Conservation (phyloP, 2,329 filamentous ascomycete genomes). For the Grosmannia penicillata region DNA sequence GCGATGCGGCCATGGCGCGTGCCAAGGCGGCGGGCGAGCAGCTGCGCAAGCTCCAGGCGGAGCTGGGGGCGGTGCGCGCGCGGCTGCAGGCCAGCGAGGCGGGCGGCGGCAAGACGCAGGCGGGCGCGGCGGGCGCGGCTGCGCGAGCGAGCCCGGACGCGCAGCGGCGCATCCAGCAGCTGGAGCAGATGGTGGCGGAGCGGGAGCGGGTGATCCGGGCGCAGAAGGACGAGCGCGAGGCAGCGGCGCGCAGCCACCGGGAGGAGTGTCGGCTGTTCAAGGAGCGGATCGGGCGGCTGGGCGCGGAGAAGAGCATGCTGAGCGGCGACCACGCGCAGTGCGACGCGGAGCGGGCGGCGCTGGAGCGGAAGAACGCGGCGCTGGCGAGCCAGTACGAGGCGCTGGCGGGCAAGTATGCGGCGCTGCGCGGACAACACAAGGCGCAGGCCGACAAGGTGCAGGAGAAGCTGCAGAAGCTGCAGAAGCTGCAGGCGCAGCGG, state of each 20-base stretch:
- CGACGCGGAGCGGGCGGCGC: slow-evolving; percentile 5
- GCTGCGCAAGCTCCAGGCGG: slow-evolving; percentile 3
- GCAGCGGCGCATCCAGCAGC: slow-evolving; percentile 10
- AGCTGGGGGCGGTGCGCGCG: slow-evolving; percentile 6
- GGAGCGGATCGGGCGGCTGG: slow-evolving; percentile 10
- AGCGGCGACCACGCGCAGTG: slow-evolving; percentile 11
- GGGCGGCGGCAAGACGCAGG: neutral
- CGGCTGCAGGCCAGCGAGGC: neutral
- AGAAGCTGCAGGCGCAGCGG: neutral
- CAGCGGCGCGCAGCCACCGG: slow-evolving; percentile 10
- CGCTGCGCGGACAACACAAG: neutral
- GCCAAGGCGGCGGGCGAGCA: slow-evolving; percentile 3
- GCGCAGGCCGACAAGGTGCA: slow-evolving; percentile 4
- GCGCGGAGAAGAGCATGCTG: slow-evolving; percentile 10
- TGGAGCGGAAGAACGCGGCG: slow-evolving; percentile 5
- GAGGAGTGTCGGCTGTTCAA: slow-evolving; percentile 9
- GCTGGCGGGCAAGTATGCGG: neutral
- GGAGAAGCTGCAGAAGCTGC: neutral
- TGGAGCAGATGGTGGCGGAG: slow-evolving; percentile 11
- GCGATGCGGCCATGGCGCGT: slow-evolving; percentile 4
- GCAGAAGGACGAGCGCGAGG: slow-evolving; percentile 9
- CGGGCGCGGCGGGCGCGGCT: neutral
- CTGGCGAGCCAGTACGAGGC: too few relatives aligned
- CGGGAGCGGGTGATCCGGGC: slow-evolving; percentile 11
- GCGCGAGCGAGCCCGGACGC: slow-evolving; percentile 5